Base-by-base conservation (phyloP, 148 eudicot genomes). In the Rhododendron mucronatum region DNA sequence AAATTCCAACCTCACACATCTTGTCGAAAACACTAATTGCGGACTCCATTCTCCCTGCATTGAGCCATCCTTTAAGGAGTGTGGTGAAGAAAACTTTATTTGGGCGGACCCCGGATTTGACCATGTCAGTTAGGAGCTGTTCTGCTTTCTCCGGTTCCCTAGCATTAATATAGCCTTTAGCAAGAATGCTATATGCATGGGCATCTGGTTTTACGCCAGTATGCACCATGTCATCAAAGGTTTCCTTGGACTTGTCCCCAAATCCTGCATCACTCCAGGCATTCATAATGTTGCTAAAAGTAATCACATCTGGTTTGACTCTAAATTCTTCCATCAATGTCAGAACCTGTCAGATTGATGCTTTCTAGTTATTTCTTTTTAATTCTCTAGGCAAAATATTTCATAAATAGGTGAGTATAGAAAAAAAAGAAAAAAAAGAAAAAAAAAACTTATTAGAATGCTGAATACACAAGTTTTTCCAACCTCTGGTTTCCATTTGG, bases 251-350 rank as follows among this genome's bases (percentile, higher is more conserved):
- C 88, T 92, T 93, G 81, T 90, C 94, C 96, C 93, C 93, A 78
- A 87, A 85, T 45, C 98, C 98, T 6, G 95, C 92, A 35, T 92
- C 92, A 84, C 96, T 90, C 96, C 96, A 95, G 2, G 94, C 95
- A 55, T 95, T 93, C 96, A 95, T 93, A 88, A 95, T 91, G 20
- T 95, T 95, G 91, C 98, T 93, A 84, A 92, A 95, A 47, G 96
- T 95, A 80, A 95, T 87, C 44, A 95, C 98, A 88, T 95, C 96
- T 53, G 98, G 98, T 88, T 93, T 92, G 83, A 93, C 91, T 69
- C 92, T 94, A 82, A 81, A 95, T 85, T 92, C 94, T 83, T 92
- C 95, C 96, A 95, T 93, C 90, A 95, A 83, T 67, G 85, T 87
- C 83, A 95, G 89, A 85, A 93, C 92, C 98, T 95, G 88, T 39